Evolutionary conservation across 352 stramenopile genomes (phyloP).

Genomic region (Aphanomyces stellatus): DNA sequence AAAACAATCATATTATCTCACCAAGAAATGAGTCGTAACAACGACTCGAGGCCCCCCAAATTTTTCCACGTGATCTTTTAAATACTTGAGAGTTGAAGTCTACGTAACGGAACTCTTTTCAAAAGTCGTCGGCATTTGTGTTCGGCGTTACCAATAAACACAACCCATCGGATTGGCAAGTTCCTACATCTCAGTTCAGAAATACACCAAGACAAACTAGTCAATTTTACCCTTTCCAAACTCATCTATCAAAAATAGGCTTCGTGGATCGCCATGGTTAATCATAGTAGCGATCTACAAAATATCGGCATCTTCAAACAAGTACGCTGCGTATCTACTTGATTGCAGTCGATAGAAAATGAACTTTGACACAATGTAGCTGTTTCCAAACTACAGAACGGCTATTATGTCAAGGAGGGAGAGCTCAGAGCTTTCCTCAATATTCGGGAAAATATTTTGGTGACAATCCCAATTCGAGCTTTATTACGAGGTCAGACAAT

Average conservation of each 20-base stretch:
- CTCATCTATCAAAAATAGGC: slow-evolving; percentile 79
- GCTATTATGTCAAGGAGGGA: slow-evolving; percentile 19
- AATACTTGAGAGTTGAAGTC: slow-evolving; percentile 51
- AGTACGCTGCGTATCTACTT: slow-evolving; percentile 30
- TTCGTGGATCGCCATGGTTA: slow-evolving; percentile 45
- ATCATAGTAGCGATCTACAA: slow-evolving; percentile 76
- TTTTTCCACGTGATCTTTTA: slow-evolving; percentile 28
- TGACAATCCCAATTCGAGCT: slow-evolving; percentile 68
- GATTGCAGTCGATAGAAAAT: slow-evolving; percentile 83
- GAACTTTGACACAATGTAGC: slow-evolving; percentile 66
- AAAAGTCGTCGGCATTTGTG: background rate
- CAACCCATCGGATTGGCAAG: slow-evolving; percentile 60
- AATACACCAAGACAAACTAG: background rate
- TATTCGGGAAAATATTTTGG: slow-evolving; percentile 73
- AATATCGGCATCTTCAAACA: background rate
- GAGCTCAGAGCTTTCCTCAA: slow-evolving; percentile 38
- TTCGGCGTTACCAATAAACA: slow-evolving; percentile 46
- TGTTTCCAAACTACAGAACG: slow-evolving; percentile 53
- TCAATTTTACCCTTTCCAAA: slow-evolving; percentile 66
- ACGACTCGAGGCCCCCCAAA: slow-evolving; percentile 43
- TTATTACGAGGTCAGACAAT: background rate
- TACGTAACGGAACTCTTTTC: no score
- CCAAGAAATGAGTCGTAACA: slow-evolving; percentile 75
- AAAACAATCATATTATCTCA: no score
- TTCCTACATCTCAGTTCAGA: slow-evolving; percentile 30